Evolutionary conservation across 108 stramenopile genomes (phyloP).

Genomic region (Cyclotella baltica): DNA sequence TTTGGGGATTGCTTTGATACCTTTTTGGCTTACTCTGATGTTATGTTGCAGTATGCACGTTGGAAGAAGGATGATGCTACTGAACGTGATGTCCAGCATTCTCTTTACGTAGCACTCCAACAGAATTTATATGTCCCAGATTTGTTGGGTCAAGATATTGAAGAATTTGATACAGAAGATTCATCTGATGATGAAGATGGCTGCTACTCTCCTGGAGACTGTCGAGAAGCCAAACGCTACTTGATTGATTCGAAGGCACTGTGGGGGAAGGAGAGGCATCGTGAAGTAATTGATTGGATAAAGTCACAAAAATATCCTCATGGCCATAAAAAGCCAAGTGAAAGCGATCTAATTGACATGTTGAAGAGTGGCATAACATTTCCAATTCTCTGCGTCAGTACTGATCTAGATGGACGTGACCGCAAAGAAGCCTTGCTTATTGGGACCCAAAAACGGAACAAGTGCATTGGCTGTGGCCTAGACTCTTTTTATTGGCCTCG

Average conservation of each 20-base stretch:
- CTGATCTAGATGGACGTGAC: constrained; percentile 20
- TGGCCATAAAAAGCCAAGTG: constrained; percentile 8
- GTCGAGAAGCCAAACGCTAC: constrained; percentile 25
- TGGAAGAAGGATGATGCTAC: constrained; percentile 35
- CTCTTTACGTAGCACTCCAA: constrained; percentile 25
- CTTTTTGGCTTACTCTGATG: constrained; percentile 33
- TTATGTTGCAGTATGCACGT: constrained; percentile 29
- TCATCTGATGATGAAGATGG: constrained; percentile 2
- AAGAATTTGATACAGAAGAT: no score
- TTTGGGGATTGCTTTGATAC: constrained; percentile 9
- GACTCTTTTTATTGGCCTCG: constrained; percentile 26
- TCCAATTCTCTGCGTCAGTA: constrained; percentile 11
- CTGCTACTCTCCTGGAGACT: constrained; percentile 17
- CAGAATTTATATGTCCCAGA: constrained; percentile 30
- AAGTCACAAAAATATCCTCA: constrained; percentile 10
- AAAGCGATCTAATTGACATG: constrained; percentile 14
- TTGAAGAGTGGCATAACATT: constrained; percentile 19
- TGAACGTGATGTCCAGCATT: constrained; percentile 27
- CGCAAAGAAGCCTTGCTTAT: neutral
- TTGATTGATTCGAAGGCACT: constrained; percentile 10
- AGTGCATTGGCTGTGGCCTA: constrained; percentile 21
- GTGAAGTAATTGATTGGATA: constrained; percentile 16
- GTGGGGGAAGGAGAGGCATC: constrained; percentile 21
- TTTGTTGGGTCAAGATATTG: constrained; percentile 7
- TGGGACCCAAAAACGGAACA: constrained; percentile 26